Evolutionary conservation across 768 basidiomycete species (phyloP), one percentile per base, ranked within the genome.

Genomic region (Symmetrospora coprosmae): DNA sequence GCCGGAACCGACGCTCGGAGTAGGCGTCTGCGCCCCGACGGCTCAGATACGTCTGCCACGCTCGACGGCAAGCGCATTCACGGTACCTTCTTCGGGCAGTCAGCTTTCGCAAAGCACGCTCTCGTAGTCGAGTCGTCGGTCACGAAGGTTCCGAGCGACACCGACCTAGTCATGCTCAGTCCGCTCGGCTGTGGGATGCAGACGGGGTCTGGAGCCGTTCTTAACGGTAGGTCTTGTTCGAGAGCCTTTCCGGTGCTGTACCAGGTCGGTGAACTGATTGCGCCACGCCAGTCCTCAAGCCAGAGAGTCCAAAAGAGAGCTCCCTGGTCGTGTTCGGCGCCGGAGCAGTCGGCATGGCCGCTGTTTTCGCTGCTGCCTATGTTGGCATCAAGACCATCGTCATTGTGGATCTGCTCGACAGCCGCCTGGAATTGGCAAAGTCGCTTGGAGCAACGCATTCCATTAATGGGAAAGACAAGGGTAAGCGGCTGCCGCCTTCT

Each of bases 61-160:
- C 23, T 25, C 5, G 35, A 64, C 30, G 60, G 39, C 16, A 47
- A 60, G n/a, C 34, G 34, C 33, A 64, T 66, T 23, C 64, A 53
- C 50, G 66, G 60, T 4, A 55, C 63, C n/a, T 69, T 69, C 61
- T 69, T 69, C 43, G 68, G 68, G 2, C 68, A 69, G 25, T 62
- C 60, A 2, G 33, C 65, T 9, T 53, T 69, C 27, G 68, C 53
- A 0, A 55, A 64, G 7, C 66, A 69, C 21, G 63, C 65, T 4
- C 34, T 69, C 14, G 68, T 66, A 13, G 38, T 48, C 28, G 68
- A 64, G 17, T 40, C 62, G 0, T 63, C 65, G 28, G 60, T 65
- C 21, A 62, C 65, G 35, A 56, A 56, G 17, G 65, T 67, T 0
- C 33, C 65, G 0, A 8, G 23, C 2, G 59, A 46, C 1, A 58